Base-by-base conservation (phyloP, 495 filamentous ascomycete genomes). In the Astrocystis sublimbata region DNA sequence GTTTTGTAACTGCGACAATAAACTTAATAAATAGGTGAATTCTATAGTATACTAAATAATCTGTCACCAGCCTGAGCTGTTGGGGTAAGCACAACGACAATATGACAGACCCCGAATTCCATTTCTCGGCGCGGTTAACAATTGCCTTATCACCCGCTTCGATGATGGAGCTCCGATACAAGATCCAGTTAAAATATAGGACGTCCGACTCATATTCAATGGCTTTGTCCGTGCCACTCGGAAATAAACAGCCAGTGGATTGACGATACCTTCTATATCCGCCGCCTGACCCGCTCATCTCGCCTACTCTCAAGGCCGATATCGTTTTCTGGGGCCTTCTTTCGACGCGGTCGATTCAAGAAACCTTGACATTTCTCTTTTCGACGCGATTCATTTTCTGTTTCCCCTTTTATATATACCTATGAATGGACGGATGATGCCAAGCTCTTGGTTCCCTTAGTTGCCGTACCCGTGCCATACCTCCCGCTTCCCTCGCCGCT, bases 181-280 rank as follows among this genome's bases (percentile, higher is more conserved):
- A 40, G 26, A n/a, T n/a, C n/a, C n/a, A n/a, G n/a, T n/a, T n/a
- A n/a, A n/a, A n/a, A n/a, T n/a, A n/a, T 45, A 57, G 40, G 54
- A 41, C 28, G 12, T 43, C 21, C 21, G 21, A 31, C n/a, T n/a
- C n/a, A n/a, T n/a, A n/a, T n/a, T n/a, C n/a, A n/a, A n/a, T 21
- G 54, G 1, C 2, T 21, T 17, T 45, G 40, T 13, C 26, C 38
- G n/a, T 23, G 54, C 10, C 19, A 19, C 41, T 12, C 54, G 54
- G 54, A 15, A 57, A 57, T 57, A 57, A n/a, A 57, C 54, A 8
- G n/a, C 54, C 38, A 40, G 38, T 19, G 33, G 40, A 57, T 35
- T 13, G n/a, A 57, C 54, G 54, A 40, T 40, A 28, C 38, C 38
- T 23, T 30, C 35, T 17, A 30, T 52, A 52, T 52, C 19, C n/a